These are phyloP conservation scores for Fusarium tricinctum DNA, from an alignment of 2,329 filamentous ascomycete genomes.

Conservation along the genomic window DNA sequence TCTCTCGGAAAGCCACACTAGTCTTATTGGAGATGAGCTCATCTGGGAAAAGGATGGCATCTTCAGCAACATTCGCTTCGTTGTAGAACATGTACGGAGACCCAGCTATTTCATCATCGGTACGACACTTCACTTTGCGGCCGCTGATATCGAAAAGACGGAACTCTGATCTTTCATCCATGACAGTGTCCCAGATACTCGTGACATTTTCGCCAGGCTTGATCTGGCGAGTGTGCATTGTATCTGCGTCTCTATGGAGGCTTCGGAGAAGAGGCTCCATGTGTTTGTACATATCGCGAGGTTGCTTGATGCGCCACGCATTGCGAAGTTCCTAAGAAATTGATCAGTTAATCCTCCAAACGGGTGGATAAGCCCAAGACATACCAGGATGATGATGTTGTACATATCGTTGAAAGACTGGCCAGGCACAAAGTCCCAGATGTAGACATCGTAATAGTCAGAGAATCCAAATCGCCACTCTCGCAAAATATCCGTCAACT, in stretches of 20 bases:
- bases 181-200: conserved; percentile 47
- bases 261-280: conserved; percentile 43
- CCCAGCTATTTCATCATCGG: conserved; percentile 2
- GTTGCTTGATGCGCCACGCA: conserved; percentile 45
- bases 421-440: conserved; percentile 49
- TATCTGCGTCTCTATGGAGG: conserved; percentile 43
- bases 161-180: conserved; percentile 36
- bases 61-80: conserved; percentile 43
- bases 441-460: conserved; percentile 50
- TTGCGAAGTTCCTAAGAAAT: conserved; percentile 51
- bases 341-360: too few species aligned
- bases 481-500: conserved; percentile 42
- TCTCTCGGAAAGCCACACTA: conserved; percentile 41
- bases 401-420: conserved; percentile 33
- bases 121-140: conserved; percentile 12
- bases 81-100: conserved; percentile 49
- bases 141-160: conserved; percentile 26
- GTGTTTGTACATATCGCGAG: conserved; percentile 44
- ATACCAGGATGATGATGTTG: conserved; percentile 39
- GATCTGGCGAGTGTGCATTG: conserved; percentile 46
- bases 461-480: conserved; percentile 50
- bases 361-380: too few species aligned
- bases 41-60: conserved; percentile 48
- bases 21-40: conserved; percentile 33
- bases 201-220: conserved; percentile 42